phyloP scores from a whole-genome alignment of 805 yeast genomes.

The Maudiozyma turicensis region DNA sequence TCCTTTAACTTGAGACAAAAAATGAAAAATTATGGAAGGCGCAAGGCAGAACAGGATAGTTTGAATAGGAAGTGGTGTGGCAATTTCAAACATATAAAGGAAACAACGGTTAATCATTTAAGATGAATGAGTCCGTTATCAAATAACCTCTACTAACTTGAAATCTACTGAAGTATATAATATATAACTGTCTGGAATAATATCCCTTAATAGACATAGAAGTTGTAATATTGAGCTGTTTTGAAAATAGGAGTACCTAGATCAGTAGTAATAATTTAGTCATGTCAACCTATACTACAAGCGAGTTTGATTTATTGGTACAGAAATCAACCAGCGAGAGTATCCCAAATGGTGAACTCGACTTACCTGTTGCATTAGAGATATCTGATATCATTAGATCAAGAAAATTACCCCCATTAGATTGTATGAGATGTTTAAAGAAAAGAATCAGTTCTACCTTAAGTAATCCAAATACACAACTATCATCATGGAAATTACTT shows the following conservation, averaged over 20 bases:
- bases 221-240: not conserved
- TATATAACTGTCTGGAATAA: not conserved
- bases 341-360: constrained; percentile 88
- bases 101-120: too few relatives aligned
- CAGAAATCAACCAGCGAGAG: constrained; percentile 76
- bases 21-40: too few relatives aligned
- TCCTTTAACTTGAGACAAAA: too few relatives aligned
- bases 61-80: too few relatives aligned
- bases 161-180: too few relatives aligned
- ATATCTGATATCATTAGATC: constrained; percentile 80
- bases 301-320: constrained; percentile 49
- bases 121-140: too few relatives aligned
- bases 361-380: constrained; percentile 65
- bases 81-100: too few relatives aligned
- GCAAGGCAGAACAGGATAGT: too few relatives aligned
- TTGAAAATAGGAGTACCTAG: not conserved
- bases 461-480: constrained; percentile 68
- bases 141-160: too few relatives aligned
- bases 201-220: not conserved
- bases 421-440: constrained; percentile 77
- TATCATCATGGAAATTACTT: constrained; percentile 62
- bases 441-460: constrained; percentile 51
- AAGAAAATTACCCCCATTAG: constrained; percentile 66
- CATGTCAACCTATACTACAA: constrained; percentile 20
- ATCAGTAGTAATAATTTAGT: not conserved